Evolutionary conservation across 495 filamentous ascomycete species (phyloP).

Genomic region (Aspergillus steynii): DNA sequence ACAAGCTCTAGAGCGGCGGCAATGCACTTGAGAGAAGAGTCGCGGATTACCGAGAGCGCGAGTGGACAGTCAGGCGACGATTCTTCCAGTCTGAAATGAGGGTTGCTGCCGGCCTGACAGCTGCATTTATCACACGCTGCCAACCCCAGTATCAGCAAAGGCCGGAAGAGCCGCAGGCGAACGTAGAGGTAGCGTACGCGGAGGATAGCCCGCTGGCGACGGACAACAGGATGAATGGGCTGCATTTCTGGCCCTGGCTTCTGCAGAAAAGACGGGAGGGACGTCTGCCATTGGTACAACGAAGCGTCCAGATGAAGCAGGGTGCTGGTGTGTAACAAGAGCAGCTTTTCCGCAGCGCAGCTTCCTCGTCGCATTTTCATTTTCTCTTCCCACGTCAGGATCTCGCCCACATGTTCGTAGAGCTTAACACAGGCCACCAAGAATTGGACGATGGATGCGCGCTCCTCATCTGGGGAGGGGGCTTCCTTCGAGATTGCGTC

Average conservation of each 20-base stretch:
- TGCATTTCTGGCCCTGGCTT: not conserved
- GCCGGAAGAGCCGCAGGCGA: conserved; percentile 21
- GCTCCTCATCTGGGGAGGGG: not conserved
- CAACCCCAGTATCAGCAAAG: conserved; percentile 13
- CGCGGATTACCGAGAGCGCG: conserved; percentile 10
- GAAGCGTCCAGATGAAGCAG: conserved; percentile 14
- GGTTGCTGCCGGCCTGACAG: conserved; percentile 4
- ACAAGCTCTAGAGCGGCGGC: conserved; percentile 12
- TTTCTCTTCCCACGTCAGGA: conserved; percentile 16
- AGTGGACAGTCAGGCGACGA: conserved; percentile 10
- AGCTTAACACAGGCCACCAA: conserved; percentile 13
- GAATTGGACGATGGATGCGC: conserved; percentile 12
- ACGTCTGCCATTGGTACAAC: conserved; percentile 8
- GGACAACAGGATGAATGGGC: conserved; percentile 8
- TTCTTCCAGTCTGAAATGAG: conserved; percentile 10
- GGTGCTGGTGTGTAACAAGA: conserved; percentile 7
- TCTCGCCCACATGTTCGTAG: conserved; percentile 17
- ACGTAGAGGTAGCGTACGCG: conserved; percentile 19
- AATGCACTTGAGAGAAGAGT: conserved; percentile 18
- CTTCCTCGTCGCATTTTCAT: conserved; percentile 5
- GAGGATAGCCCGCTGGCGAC: conserved; percentile 14
- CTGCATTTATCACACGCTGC: conserved; percentile 13
- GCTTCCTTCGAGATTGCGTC: conserved; percentile 10
- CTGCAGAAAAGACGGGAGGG: conserved; percentile 12
- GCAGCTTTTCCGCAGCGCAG: conserved; percentile 18